Evolutionary conservation across 495 filamentous ascomycete genomes (phyloP).

Genomic region (Entonaema liquescens): DNA sequence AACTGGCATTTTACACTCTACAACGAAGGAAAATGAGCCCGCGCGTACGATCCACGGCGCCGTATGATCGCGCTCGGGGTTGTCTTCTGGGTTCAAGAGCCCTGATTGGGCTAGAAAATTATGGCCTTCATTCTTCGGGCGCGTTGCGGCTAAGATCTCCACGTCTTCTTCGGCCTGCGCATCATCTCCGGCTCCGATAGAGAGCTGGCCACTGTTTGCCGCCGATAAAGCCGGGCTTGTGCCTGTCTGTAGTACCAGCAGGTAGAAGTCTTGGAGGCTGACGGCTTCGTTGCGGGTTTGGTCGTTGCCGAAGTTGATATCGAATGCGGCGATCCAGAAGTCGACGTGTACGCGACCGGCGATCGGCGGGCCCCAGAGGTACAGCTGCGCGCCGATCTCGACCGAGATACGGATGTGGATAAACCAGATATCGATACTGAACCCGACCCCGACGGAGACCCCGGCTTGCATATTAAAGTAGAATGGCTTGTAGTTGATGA

Average conservation of each 20-base stretch:
- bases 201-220: not conserved
- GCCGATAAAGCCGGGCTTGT: not conserved
- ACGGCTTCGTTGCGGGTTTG: not conserved
- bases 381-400: conserved; percentile 50
- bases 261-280: conserved; percentile 22
- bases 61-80: conserved; percentile 14
- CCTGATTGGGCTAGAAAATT: conserved; percentile 25
- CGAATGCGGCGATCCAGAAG: conserved; percentile 56
- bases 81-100: conserved; percentile 15
- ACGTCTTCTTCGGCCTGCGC: not conserved
- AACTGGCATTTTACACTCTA: conserved; percentile 39
- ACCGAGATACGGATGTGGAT: conserved; percentile 46
- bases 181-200: not conserved
- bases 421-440: conserved; percentile 51
- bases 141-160: not conserved
- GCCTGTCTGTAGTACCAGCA: conserved; percentile 15
- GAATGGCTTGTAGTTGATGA: conserved; percentile 63
- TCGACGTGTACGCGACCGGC: conserved; percentile 52
- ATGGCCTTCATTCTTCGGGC: conserved; percentile 13
- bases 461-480: conserved; percentile 51
- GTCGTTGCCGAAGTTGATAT: conserved; percentile 54
- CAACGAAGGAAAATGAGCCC: conserved; percentile 35
- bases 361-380: conserved; percentile 52
- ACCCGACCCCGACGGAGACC: conserved; percentile 52
- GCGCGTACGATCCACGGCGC: conserved; percentile 32